These are phyloP conservation scores for Nissolia schottii DNA, from an alignment of 306 rosid species.

Conservation along the genomic window DNA sequence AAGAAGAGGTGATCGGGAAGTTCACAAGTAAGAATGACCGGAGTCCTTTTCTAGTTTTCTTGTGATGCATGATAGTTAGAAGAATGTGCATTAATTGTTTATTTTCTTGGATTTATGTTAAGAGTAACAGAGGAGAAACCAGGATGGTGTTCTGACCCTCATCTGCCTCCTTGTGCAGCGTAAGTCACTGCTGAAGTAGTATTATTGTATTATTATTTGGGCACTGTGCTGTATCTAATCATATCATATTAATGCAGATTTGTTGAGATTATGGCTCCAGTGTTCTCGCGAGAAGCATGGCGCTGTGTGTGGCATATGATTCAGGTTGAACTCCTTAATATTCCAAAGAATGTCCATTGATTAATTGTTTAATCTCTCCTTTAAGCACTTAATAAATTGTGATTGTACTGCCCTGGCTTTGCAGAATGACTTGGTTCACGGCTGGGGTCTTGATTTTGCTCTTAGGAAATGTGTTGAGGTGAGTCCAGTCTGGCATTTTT, in stretches of 20 bases:
- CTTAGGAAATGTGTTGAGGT: slow-evolving; percentile 95
- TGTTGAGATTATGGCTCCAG: slow-evolving; percentile 99
- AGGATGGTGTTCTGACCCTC: slow-evolving; percentile 95
- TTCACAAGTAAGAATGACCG: slow-evolving; percentile 75
- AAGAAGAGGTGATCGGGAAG: slow-evolving; percentile 83
- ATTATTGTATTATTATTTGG: neutral
- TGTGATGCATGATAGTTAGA: neutral
- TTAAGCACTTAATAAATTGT: neutral
- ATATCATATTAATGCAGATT: slow-evolving; percentile 46
- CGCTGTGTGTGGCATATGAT: slow-evolving; percentile 99
- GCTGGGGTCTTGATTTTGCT: slow-evolving; percentile 99
- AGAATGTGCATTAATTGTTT: slow-evolving; percentile 10
- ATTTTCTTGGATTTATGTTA: slow-evolving; percentile 30
- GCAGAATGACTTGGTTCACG: slow-evolving; percentile 98
- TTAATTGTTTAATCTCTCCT: neutral
- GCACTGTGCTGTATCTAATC: neutral
- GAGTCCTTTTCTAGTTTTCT: neutral
- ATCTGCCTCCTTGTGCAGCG: slow-evolving; percentile 98
- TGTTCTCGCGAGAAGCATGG: slow-evolving; percentile 97
- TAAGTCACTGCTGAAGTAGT: slow-evolving; percentile 38
- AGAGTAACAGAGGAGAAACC: slow-evolving; percentile 80
- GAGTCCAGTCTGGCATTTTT: slow-evolving; percentile 20
- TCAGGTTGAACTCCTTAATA: slow-evolving; percentile 60
- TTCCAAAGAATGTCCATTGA: neutral
- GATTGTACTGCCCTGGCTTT: slow-evolving; percentile 8